These are phyloP conservation scores for Massarina eburnea DNA, from an alignment of 2,329 filamentous ascomycete genomes.

Conservation along the genomic window DNA sequence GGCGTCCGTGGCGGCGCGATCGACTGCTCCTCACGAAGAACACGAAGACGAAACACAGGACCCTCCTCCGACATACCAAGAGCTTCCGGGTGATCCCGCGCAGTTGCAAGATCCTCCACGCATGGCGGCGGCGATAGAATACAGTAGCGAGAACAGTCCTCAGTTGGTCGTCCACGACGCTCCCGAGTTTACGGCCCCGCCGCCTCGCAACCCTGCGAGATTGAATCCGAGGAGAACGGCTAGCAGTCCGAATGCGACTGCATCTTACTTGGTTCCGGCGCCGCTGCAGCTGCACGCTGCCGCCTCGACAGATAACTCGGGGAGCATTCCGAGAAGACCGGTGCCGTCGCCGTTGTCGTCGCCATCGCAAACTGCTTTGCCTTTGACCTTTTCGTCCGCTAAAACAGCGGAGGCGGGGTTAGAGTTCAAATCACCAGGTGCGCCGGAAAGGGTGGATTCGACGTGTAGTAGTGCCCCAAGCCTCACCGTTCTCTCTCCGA, in stretches of 20 bases:
- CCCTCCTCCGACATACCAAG: constrained; percentile 22
- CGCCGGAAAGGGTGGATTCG: neutral
- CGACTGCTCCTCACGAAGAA: no score
- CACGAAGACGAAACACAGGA: constrained; percentile 18
- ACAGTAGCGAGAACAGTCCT: constrained; percentile 21
- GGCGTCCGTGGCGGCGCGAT: no score
- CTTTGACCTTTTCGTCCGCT: constrained; percentile 12
- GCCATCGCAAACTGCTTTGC: neutral
- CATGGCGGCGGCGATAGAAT: constrained; percentile 15
- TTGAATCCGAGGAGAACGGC: neutral
- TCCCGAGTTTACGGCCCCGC: constrained; percentile 10
- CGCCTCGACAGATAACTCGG: constrained; percentile 4
- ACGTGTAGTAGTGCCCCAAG: constrained; percentile 10
- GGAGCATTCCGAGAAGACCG: constrained; percentile 5
- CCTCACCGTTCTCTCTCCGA: constrained; percentile 18
- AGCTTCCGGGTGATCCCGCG: constrained; percentile 1
- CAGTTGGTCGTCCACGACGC: constrained; percentile 10
- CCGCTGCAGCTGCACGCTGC: constrained; percentile 13
- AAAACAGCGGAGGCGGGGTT: constrained; percentile 25
- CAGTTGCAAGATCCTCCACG: constrained; percentile 2
- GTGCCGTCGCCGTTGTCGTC: constrained; percentile 6
- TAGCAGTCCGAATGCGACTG: neutral
- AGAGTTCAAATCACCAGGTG: constrained; percentile 8
- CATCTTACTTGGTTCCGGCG: constrained; percentile 8
- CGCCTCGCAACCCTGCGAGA: constrained; percentile 11